Percentiles rank a stretch among this genome's conserved stretches.
phyloP scores from a whole-genome alignment of 352 stramenopile species.

The Phytophthora pluvialis region DNA sequence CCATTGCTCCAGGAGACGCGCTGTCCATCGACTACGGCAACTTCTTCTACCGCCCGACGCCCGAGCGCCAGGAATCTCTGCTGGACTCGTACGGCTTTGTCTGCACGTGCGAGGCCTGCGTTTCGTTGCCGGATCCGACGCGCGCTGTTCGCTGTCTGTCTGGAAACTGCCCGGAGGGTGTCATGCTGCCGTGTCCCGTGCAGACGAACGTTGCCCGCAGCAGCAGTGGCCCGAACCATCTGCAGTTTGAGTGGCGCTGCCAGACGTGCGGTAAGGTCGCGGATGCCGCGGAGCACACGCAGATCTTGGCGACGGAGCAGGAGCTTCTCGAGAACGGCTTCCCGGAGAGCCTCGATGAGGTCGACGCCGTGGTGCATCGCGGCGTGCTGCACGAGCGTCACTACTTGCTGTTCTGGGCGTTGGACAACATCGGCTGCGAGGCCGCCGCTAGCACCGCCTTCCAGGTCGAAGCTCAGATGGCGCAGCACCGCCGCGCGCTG shows the following conservation, averaged over 20 bases:
- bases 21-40: slow-evolving; percentile 85
- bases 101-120: slow-evolving; percentile 66
- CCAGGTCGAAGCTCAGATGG: slow-evolving; percentile 37
- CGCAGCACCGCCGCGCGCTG: slow-evolving; percentile 39
- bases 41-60: slow-evolving; percentile 76
- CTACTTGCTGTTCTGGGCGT: slow-evolving; percentile 81
- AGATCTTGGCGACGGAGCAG: slow-evolving; percentile 56
- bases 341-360: slow-evolving; percentile 61
- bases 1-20: slow-evolving; percentile 61
- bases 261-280: slow-evolving; percentile 46
- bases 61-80: slow-evolving; percentile 62
- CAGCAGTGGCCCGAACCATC: slow-evolving; percentile 35
- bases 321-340: slow-evolving; percentile 66
- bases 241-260: slow-evolving; percentile 70
- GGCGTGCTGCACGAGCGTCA: slow-evolving; percentile 69
- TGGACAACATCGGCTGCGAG: slow-evolving; percentile 76
- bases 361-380: slow-evolving; percentile 53
- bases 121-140: slow-evolving; percentile 54
- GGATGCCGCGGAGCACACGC: slow-evolving; percentile 36
- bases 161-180: slow-evolving; percentile 38
- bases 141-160: slow-evolving; percentile 62
- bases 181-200: slow-evolving; percentile 58
- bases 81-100: slow-evolving; percentile 71
- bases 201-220: slow-evolving; percentile 26
- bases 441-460: slow-evolving; percentile 43